These are phyloP conservation scores for Talaromyces nanjingensis DNA, from an alignment of 495 filamentous ascomycete species.

Conservation along the genomic window DNA sequence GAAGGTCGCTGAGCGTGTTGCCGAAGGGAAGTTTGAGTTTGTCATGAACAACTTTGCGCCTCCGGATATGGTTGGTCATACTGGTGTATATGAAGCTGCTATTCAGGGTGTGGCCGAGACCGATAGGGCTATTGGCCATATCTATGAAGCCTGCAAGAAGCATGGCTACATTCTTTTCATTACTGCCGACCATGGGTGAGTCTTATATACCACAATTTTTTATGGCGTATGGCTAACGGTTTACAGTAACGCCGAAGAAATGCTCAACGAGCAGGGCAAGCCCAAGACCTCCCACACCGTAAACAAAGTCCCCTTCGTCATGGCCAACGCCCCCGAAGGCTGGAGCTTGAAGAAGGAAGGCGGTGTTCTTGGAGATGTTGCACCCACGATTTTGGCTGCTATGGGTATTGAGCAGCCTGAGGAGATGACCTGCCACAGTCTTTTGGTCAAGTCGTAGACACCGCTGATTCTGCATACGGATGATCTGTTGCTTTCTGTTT, in stretches of 20 bases:
- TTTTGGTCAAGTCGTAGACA: conserved; percentile 64
- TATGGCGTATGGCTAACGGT: background rate
- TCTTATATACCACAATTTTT: background rate
- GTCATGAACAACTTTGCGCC: conserved; percentile 99
- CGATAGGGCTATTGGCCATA: conserved; percentile 85
- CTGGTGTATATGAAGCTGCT: conserved; percentile 94
- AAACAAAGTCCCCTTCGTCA: conserved; percentile 95
- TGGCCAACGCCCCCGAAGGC: conserved; percentile 90
- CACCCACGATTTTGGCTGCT: conserved; percentile 78
- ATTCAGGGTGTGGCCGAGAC: conserved; percentile 78
- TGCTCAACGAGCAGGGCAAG: conserved; percentile 89
- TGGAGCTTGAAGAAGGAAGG: conserved; percentile 79
- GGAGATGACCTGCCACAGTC: conserved; percentile 83
- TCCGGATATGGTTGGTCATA: conserved; percentile 99
- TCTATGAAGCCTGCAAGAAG: conserved; percentile 90
- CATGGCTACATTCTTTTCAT: conserved; percentile 87
- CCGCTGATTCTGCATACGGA: background rate
- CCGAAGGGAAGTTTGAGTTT: conserved; percentile 77
- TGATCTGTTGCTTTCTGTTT: background rate
- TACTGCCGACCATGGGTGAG: conserved; percentile 86
- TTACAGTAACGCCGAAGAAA: conserved; percentile 86
- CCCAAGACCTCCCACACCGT: conserved; percentile 97
- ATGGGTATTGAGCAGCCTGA: conserved; percentile 88
- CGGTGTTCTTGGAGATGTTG: conserved; percentile 92
- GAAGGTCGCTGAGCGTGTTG: conserved; percentile 77